Base-by-base conservation (phyloP, 2,329 filamentous ascomycete genomes). In the Neofusicoccum laricinum region DNA sequence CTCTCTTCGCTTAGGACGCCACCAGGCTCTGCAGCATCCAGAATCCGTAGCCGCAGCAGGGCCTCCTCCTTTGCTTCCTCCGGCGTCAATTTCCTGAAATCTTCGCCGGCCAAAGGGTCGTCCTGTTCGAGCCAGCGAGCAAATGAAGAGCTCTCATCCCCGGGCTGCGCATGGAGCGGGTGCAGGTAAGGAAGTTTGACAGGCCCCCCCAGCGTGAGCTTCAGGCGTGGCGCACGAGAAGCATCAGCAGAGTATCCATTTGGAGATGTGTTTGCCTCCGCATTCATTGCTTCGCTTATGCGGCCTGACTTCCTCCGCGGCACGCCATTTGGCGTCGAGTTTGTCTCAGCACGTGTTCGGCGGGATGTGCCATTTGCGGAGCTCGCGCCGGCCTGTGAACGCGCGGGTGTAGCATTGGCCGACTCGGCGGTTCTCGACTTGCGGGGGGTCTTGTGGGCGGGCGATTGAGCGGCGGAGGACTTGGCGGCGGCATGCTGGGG, bases 1-100 rank as follows among this genome's bases (percentile, higher is more conserved):
- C 84, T 83, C 66, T 88, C 86, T 62, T 84, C 80, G 58, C 90
- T 92, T 32, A 97, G 82, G 3, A 93, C 75, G 2, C 92, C 92
- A 15, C 93, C 93, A 4, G 88, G 86, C 70, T 91, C 83, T 3
- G 87, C 87, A 67, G 92, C 93, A 53, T 87, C 80, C 68, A 93
- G 86, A 32, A 97, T 87, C 36, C 86, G 86, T 64, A 87, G 69
- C 17, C 95, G 85, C n/a, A 87, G 78, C 15, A 79, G 78, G 1
- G 92, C 93, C 76, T 97, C 93, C 61, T 84, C 83, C 49, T 43
- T 36, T 3, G 72, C 74, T 66, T 72, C 71, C 3, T 75, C 71
- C 11, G 70, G 48, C 6, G 74, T 74, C 61, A 75, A 70, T 19
- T 68, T 71, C 63, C 76, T 70, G 34, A 76, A 67, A 34, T 79